A percentile compares a stretch with the other conserved stretches of the same genome.
phyloP scores from a whole-genome alignment of 805 yeast genomes.

The Henningerozyma blattae region DNA sequence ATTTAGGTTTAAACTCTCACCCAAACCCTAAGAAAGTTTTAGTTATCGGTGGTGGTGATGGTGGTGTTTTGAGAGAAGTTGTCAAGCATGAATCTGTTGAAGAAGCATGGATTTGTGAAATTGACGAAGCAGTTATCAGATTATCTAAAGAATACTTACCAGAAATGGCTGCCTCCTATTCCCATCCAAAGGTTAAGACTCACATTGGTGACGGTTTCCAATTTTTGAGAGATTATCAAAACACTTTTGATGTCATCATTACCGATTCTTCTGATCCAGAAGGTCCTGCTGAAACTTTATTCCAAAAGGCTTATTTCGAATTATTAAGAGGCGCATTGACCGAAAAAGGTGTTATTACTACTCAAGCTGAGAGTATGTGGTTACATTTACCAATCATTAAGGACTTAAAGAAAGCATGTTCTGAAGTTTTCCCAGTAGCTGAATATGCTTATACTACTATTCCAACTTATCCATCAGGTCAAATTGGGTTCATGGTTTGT shows the following conservation, averaged over 20 bases:
- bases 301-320: slow-evolving; percentile 86
- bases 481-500: slow-evolving; percentile 97
- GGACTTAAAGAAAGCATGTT: slow-evolving; percentile 71
- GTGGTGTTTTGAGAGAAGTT: slow-evolving; percentile 93
- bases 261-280: slow-evolving; percentile 98
- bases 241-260: slow-evolving; percentile 86
- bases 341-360: slow-evolving; percentile 80
- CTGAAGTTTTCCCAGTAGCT: slow-evolving; percentile 78
- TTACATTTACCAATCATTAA: slow-evolving; percentile 76
- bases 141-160: slow-evolving; percentile 83
- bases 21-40: slow-evolving; percentile 88
- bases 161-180: slow-evolving; percentile 70
- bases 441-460: slow-evolving; percentile 86
- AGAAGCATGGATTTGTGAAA: slow-evolving; percentile 85
- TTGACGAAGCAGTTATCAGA: slow-evolving; percentile 85
- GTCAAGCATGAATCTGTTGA: slow-evolving; percentile 82
- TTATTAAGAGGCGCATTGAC: slow-evolving; percentile 80
- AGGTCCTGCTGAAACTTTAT: slow-evolving; percentile 91
- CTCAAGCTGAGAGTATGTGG: slow-evolving; percentile 96
- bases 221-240: slow-evolving; percentile 72
- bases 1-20: slow-evolving; percentile 84
- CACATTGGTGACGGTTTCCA: slow-evolving; percentile 97
- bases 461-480: slow-evolving; percentile 96
- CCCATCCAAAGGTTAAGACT: slow-evolving; percentile 81
- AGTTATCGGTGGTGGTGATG: slow-evolving; percentile 98